These are phyloP conservation scores for Kwoniella sp. DNA, from an alignment of 768 basidiomycete genomes.

Conservation along the genomic window DNA sequence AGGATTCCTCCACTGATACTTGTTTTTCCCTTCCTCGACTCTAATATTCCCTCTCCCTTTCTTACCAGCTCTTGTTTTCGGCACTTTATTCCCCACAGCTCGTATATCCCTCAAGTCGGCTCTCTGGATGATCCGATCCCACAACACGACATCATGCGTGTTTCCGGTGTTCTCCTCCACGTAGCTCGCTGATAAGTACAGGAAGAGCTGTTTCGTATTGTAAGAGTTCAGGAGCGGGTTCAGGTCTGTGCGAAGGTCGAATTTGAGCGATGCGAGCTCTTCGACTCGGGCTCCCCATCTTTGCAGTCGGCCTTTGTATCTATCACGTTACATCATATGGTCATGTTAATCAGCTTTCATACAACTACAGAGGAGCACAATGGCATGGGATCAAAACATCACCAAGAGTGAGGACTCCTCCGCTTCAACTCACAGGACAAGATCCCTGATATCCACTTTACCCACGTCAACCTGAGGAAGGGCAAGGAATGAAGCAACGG, in stretches of 20 bases:
- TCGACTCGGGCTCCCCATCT: constrained; percentile 46
- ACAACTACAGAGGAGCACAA: neutral
- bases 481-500: constrained; percentile 41
- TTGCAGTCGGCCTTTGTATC: constrained; percentile 42
- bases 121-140: constrained; percentile 46
- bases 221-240: constrained; percentile 47
- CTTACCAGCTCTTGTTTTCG: constrained; percentile 28
- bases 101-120: constrained; percentile 43
- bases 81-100: constrained; percentile 43
- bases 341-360: too few species aligned
- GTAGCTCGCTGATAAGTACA: constrained; percentile 46
- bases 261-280: constrained; percentile 46
- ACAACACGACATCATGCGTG: constrained; percentile 45
- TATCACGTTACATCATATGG: constrained; percentile 14
- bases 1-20: constrained; percentile 47
- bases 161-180: constrained; percentile 24
- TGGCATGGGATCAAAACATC: neutral
- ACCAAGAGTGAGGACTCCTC: neutral
- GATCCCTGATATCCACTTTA: constrained; percentile 44
- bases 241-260: constrained; percentile 48
- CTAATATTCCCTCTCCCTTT: constrained; percentile 47
- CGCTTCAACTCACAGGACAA: constrained; percentile 37
- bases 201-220: constrained; percentile 52
- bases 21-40: constrained; percentile 49
- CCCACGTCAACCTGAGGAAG: constrained; percentile 41